Conservation (phyloP, 23 red algal genomes). For the Cyanidiococcus yangmingshanensis region DNA sequence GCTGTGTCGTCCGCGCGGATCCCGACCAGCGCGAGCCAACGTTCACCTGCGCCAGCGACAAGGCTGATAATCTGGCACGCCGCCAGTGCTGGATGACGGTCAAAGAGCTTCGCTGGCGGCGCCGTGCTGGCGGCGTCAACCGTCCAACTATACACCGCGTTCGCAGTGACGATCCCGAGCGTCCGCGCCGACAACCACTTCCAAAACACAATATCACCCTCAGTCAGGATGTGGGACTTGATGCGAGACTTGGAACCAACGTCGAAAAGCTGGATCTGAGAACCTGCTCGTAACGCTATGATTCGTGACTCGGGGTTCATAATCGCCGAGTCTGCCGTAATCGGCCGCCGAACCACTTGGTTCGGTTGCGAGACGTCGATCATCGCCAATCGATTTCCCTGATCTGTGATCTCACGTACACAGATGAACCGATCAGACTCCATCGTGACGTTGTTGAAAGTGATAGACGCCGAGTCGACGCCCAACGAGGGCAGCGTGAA, state of each 20-base stretch:
- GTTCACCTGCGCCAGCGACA: slow-evolving; percentile 52
- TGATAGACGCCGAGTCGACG: slow-evolving; percentile 54
- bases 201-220: slow-evolving; percentile 75
- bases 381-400: slow-evolving; percentile 31
- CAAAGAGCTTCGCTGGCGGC: slow-evolving; percentile 78
- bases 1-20: slow-evolving; percentile 32
- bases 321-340: slow-evolving; percentile 89
- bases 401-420: slow-evolving; percentile 35
- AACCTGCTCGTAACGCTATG: slow-evolving; percentile 72
- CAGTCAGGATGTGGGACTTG: slow-evolving; percentile 65
- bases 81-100: slow-evolving; percentile 61
- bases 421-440: slow-evolving; percentile 84
- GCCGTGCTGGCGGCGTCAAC: slow-evolving; percentile 46
- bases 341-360: slow-evolving; percentile 49
- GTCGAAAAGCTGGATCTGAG: slow-evolving; percentile 90
- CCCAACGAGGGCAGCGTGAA: slow-evolving; percentile 36
- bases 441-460: slow-evolving; percentile 80
- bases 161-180: slow-evolving; percentile 70
- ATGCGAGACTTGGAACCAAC: slow-evolving; percentile 67
- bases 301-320: slow-evolving; percentile 78
- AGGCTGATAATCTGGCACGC: slow-evolving; percentile 90
- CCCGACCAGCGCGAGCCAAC: slow-evolving; percentile 90
- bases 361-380: slow-evolving; percentile 51
- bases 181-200: slow-evolving; percentile 82
- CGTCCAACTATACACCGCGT: slow-evolving; percentile 77